phyloP scores from a whole-genome alignment of 2,329 filamentous ascomycete species.

The Diaporthe citriasiana region DNA sequence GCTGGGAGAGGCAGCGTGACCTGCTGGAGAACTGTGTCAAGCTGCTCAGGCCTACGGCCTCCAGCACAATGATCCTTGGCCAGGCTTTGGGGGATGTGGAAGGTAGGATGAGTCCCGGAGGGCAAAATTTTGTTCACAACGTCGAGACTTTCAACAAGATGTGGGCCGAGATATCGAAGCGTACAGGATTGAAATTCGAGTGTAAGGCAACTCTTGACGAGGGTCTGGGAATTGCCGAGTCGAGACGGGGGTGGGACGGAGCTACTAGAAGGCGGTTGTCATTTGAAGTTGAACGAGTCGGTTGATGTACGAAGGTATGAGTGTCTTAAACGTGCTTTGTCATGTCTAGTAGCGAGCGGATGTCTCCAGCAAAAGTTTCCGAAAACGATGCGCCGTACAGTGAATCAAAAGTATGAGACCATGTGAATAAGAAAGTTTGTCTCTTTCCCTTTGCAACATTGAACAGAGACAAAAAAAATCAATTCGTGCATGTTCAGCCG shows the following conservation, averaged over 20 bases:
- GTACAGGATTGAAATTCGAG: slow-evolving; percentile 38
- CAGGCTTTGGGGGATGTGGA: slow-evolving; percentile 41
- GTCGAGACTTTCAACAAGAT: slow-evolving; percentile 42
- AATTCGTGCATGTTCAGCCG: not conserved
- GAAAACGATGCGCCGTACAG: not conserved
- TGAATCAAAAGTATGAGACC: not conserved
- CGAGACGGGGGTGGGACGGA: slow-evolving; percentile 13
- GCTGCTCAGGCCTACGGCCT: slow-evolving; percentile 45
- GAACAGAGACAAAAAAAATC: not conserved
- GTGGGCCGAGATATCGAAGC: slow-evolving; percentile 42
- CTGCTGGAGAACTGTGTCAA: slow-evolving; percentile 46
- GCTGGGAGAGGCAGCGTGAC: slow-evolving; percentile 48
- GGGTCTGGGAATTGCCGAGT: slow-evolving; percentile 26
- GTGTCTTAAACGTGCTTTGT: not conserved
- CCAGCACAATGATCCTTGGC: slow-evolving; percentile 41
- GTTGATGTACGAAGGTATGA: not conserved
- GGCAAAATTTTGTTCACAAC: slow-evolving; percentile 35
- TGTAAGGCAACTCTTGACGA: slow-evolving; percentile 21
- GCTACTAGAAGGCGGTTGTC: not conserved
- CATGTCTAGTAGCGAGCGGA: not conserved
- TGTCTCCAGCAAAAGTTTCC: not conserved
- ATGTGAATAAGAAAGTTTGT: not conserved
- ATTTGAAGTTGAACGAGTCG: slow-evolving; percentile 11
- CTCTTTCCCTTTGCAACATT: not conserved
- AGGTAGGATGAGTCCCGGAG: slow-evolving; percentile 10